phyloP scores from a whole-genome alignment of 2,329 filamentous ascomycete species.

The Alternaria brassicicola region DNA sequence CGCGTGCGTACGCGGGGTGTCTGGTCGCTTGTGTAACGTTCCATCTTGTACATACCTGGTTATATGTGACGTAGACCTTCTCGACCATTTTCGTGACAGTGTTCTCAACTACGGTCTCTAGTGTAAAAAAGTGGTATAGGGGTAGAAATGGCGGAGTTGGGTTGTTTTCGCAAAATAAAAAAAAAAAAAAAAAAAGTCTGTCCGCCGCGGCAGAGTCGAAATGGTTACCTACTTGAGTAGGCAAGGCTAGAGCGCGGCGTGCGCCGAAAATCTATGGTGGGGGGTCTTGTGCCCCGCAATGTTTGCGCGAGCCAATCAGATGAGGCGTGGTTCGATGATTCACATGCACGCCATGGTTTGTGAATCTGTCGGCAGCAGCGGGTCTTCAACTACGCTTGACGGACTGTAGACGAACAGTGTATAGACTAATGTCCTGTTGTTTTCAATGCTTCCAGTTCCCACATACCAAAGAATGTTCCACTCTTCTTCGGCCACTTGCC shows the following conservation, averaged over 20 bases:
- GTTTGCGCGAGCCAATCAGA: slow-evolving; percentile 1
- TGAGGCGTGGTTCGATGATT: neutral
- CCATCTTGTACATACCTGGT: slow-evolving; percentile 45
- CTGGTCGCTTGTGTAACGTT: slow-evolving; percentile 14
- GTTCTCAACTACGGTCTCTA: slow-evolving; percentile 1
- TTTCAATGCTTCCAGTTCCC: neutral
- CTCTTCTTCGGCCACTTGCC: neutral
- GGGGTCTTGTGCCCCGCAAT: slow-evolving; percentile 7
- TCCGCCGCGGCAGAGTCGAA: slow-evolving; percentile 12
- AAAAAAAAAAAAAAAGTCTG: slow-evolving; percentile 21
- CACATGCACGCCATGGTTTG: neutral
- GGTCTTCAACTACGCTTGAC: neutral
- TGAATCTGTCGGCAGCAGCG: neutral
- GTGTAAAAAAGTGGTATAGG: neutral
- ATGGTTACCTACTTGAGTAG: slow-evolving; percentile 16
- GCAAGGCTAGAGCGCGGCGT: slow-evolving; percentile 16
- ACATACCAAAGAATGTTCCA: slow-evolving; percentile 6
- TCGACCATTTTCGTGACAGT: slow-evolving; percentile 45
- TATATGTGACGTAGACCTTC: slow-evolving; percentile 53
- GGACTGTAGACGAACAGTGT: neutral
- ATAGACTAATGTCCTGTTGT: neutral
- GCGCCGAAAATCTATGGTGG: slow-evolving; percentile 15
- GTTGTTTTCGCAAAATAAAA: slow-evolving; percentile 10
- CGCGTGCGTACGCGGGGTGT: slow-evolving; percentile 9
- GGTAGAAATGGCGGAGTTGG: neutral